Conservation (phyloP, 352 stramenopile genomes). For the Phytophthora pisi region DNA sequence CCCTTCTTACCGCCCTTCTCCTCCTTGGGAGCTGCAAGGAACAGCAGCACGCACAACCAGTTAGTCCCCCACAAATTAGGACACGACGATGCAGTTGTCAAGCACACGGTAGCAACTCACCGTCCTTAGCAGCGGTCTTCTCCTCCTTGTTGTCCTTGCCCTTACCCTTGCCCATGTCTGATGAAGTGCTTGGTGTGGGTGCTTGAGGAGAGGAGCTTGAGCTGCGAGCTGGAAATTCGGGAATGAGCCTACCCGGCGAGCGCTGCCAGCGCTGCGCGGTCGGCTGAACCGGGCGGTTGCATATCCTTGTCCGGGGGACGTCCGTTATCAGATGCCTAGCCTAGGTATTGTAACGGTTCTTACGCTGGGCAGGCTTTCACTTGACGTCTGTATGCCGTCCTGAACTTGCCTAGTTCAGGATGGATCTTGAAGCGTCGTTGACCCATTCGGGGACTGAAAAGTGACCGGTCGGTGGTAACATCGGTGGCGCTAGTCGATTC, state of each 20-base stretch:
- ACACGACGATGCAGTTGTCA: not conserved
- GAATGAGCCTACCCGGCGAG: conserved; percentile 15
- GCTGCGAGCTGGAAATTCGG: conserved; percentile 17
- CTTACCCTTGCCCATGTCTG: conserved; percentile 41
- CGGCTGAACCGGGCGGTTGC: not conserved
- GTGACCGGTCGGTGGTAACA: not conserved
- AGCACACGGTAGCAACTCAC: conserved; percentile 14
- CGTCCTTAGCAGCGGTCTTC: conserved; percentile 48
- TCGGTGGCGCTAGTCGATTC: conserved; percentile 10
- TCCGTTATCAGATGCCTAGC: conserved; percentile 12
- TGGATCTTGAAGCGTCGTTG: conserved; percentile 32
- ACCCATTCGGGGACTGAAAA: not conserved
- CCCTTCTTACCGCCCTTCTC: conserved; percentile 44
- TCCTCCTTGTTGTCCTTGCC: conserved; percentile 36
- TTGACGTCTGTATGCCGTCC: conserved; percentile 17
- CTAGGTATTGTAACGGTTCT: conserved; percentile 9
- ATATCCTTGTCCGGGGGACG: not conserved
- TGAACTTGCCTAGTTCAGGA: not conserved
- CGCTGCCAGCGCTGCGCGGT: not conserved
- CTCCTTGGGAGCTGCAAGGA: conserved; percentile 35
- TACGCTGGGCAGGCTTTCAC: conserved; percentile 6
- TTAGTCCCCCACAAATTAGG: conserved; percentile 6
- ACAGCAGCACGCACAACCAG: not conserved
- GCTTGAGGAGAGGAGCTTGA: conserved; percentile 19
- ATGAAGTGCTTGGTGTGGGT: conserved; percentile 1